A percentile compares a stretch with the other conserved stretches of the same genome.
phyloP scores from a whole-genome alignment of 805 yeast genomes.

The Myxozyma vanderwaltii region DNA sequence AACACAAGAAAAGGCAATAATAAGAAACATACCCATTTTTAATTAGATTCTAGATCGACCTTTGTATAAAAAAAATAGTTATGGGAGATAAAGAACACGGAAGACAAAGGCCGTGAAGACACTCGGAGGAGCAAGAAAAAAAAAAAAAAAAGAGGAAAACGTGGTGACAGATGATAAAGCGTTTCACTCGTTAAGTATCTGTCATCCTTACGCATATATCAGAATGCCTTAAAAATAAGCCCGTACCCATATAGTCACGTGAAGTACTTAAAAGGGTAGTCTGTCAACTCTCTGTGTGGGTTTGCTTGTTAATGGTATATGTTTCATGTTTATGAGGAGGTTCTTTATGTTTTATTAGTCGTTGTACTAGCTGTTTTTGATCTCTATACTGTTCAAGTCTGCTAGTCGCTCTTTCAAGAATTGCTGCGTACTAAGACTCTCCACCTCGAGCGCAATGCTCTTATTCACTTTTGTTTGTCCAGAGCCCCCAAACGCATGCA shows the following conservation, averaged over 20 bases:
- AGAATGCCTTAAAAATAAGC: not conserved
- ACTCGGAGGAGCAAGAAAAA: constrained; percentile 25
- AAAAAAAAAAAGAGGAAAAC: constrained; percentile 29
- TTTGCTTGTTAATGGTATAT: too few species aligned
- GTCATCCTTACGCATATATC: not conserved
- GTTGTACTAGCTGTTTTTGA: not conserved
- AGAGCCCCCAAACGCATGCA: constrained; percentile 28
- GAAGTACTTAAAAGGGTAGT: not conserved
- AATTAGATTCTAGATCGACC: constrained; percentile 26
- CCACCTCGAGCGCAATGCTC: constrained; percentile 11
- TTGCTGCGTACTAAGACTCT: constrained; percentile 11
- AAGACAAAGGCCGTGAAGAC: constrained; percentile 26
- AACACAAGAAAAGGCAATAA: not conserved
- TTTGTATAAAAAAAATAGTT: constrained; percentile 7
- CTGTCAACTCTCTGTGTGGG: not conserved
- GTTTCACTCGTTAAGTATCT: not conserved
- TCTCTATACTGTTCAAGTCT: constrained; percentile 23
- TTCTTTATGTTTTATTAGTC: not conserved
- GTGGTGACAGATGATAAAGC: constrained; percentile 18
- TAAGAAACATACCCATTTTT: constrained; percentile 41
- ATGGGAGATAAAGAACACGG: constrained; percentile 17
- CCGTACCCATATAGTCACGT: not conserved
- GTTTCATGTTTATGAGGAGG: not conserved
- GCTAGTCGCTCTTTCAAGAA: constrained; percentile 25
- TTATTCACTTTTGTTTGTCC: not conserved